These are phyloP conservation scores for Calonectria ilicicola DNA, from an alignment of 2,329 filamentous ascomycete genomes.

Conservation along the genomic window DNA sequence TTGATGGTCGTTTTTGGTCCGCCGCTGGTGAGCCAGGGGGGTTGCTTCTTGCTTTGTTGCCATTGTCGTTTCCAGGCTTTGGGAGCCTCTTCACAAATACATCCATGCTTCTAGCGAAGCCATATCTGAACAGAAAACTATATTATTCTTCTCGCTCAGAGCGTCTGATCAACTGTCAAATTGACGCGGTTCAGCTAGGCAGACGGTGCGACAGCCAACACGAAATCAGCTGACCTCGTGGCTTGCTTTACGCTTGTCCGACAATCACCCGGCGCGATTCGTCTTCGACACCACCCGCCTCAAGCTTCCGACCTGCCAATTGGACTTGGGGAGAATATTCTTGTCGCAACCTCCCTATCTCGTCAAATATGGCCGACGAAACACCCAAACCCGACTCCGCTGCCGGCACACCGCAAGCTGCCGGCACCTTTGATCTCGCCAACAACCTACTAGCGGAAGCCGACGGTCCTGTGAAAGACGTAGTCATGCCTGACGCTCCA, in stretches of 20 bases:
- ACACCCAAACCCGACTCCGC: constrained; percentile 32
- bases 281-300: background rate
- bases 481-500: constrained; percentile 58
- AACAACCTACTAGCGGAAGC: constrained; percentile 33
- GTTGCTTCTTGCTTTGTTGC: constrained; percentile 21
- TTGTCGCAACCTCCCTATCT: background rate
- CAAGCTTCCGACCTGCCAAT: constrained; percentile 22
- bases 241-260: constrained; percentile 21
- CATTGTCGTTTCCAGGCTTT: constrained; percentile 27
- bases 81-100: constrained; percentile 50
- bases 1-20: constrained; percentile 42
- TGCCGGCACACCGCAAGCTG: constrained; percentile 34
- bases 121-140: constrained; percentile 16
- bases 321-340: background rate
- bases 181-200: constrained; percentile 32
- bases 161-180: background rate
- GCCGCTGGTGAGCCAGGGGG: constrained; percentile 23
- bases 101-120: constrained; percentile 48
- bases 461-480: constrained; percentile 50
- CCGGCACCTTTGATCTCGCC: constrained; percentile 35
- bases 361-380: constrained; percentile 47
- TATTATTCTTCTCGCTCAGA: background rate
- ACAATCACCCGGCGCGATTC: constrained; percentile 41
- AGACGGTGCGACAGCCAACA: constrained; percentile 37
- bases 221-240: constrained; percentile 54